Evolutionary conservation across 306 rosid genomes (phyloP).

Genomic region (Dalbergia cochinchinensis): DNA sequence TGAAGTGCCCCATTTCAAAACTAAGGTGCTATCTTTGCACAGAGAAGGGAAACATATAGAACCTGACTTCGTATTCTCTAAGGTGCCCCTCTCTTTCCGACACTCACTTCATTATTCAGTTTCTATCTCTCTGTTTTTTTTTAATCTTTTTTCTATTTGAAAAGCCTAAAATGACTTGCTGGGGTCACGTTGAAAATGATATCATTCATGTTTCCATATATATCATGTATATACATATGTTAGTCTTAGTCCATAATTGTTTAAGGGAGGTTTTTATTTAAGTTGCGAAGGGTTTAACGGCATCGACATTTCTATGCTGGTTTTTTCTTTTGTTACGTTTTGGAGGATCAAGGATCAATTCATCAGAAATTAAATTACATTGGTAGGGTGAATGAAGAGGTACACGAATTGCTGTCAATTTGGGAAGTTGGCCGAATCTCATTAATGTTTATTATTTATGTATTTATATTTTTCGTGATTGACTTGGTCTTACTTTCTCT

Average conservation of each 20-base stretch:
- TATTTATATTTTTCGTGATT: slow-evolving; percentile 6
- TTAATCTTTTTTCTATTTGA: neutral
- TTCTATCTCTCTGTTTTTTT: neutral
- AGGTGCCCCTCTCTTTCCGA: slow-evolving; percentile 45
- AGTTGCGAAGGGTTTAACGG: neutral
- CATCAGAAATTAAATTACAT: slow-evolving; percentile 9
- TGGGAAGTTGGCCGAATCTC: slow-evolving; percentile 13
- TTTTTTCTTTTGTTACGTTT: neutral
- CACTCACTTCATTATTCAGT: slow-evolving; percentile 22
- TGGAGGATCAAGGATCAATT: neutral
- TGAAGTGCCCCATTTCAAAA: slow-evolving; percentile 2
- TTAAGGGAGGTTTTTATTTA: neutral
- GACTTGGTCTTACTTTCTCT: slow-evolving; percentile 26
- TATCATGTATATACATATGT: neutral
- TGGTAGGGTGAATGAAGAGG: neutral
- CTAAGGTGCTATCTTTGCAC: slow-evolving; percentile 26
- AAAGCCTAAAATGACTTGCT: neutral
- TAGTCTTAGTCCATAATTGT: neutral
- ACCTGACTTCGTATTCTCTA: slow-evolving; percentile 32
- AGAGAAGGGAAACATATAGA: slow-evolving; percentile 1
- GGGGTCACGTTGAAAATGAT: neutral
- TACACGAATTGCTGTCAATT: neutral
- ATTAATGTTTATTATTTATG: neutral
- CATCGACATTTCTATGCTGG: slow-evolving; percentile 4
- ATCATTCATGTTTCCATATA: neutral